Base-by-base conservation (phyloP, 306 rosid species). In the Vigna mungo region DNA sequence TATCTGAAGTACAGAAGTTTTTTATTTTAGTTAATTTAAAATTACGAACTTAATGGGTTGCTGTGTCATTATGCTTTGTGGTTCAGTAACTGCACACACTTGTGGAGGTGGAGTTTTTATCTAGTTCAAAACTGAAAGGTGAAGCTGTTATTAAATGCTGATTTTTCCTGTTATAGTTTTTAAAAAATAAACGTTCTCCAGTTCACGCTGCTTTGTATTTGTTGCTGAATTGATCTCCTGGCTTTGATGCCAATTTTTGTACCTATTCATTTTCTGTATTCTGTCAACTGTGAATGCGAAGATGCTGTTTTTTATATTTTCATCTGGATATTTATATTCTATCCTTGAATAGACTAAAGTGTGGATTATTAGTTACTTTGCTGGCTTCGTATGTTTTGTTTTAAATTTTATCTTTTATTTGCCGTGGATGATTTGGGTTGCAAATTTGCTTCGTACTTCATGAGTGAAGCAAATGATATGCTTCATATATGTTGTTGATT, bases 161-260 rank as follows among this genome's bases (percentile, higher is more conserved):
- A 46, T 3, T 6, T 41, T 41, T 41, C 48, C 11, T 41, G 46
- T 25, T 21, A 23, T 53, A 54, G 47, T 1, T 43, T 56, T 7
- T 30, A 4, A 9, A 4, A 0, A 27, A 43, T 41, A 9, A 30
- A 16, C 9, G 39, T 74, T 48, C 49, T 61, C 5, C 15, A 2
- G 12, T 10, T 76, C 18, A 17, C 8, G 37, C 30, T 15, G 48
- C 13, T 52, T 11, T 44, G 30, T 43, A 11, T 44, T 16, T 44
- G 53, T 53, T 44, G 8, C 84, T 65, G 62, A 32, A 46, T 66
- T 80, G 72, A 41, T 53, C 8, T 36, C 56, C 10, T n/a, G 5
- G 59, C 72, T 13, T 23, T 25, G 1, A 41, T 15, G 1, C n/a
- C 48, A 27, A 25, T 54, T 73, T 53, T 80, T 21, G 39, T 72